Conservation (phyloP, 129 eudicot genomes). For the Tanacetum coccineum region DNA sequence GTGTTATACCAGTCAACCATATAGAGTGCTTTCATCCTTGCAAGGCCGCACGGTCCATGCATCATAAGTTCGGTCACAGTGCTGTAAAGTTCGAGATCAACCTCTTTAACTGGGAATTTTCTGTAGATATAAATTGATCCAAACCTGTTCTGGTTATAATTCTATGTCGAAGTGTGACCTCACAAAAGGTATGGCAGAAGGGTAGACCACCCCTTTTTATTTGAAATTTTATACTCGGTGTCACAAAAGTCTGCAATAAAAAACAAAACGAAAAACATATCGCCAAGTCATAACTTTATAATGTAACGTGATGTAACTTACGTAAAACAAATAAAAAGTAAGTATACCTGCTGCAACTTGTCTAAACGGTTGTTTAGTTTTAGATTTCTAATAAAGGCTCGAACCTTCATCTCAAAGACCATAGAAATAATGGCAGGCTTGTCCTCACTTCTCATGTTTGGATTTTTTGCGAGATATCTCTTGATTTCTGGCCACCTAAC, state of each 20-base stretch:
- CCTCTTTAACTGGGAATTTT: background rate
- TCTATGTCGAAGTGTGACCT: background rate
- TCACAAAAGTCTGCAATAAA: background rate
- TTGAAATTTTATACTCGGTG: background rate
- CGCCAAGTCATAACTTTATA: too few relatives aligned
- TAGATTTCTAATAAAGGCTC: too few relatives aligned
- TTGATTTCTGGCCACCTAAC: background rate
- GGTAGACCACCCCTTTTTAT: background rate
- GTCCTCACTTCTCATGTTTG: too few relatives aligned
- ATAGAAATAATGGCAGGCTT: too few relatives aligned
- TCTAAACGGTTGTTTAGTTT: background rate
- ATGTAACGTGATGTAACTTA: too few relatives aligned
- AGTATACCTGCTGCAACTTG: background rate
- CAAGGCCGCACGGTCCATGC: conserved; percentile 4
- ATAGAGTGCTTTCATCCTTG: background rate
- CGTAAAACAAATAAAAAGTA: too few relatives aligned
- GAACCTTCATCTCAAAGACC: too few relatives aligned
- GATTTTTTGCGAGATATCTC: background rate
- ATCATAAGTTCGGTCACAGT: background rate
- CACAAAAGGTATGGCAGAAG: background rate
- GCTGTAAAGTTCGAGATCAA: background rate
- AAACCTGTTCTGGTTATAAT: too few relatives aligned
- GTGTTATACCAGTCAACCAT: too few relatives aligned
- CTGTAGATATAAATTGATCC: too few relatives aligned
- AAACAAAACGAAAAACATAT: too few relatives aligned